Conservation (phyloP, 2,329 filamentous ascomycete species). For the Fusarium chaquense region DNA sequence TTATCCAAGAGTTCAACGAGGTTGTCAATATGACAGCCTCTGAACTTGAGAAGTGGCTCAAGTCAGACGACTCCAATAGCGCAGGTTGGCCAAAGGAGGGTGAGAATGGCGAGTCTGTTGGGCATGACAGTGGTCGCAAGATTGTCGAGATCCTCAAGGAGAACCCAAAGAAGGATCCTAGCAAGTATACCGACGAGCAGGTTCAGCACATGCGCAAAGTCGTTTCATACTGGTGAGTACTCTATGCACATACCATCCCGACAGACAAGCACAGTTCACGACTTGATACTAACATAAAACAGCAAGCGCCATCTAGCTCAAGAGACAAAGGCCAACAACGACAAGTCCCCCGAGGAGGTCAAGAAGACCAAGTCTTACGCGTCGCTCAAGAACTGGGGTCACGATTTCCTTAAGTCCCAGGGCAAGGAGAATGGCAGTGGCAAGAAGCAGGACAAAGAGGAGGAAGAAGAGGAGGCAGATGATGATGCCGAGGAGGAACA, state of each 20-base stretch:
- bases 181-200: conserved; percentile 67
- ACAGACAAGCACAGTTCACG: too few species aligned
- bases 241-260: too few species aligned
- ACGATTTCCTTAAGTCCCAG: conserved; percentile 62
- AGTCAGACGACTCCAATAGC: conserved; percentile 66
- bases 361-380: conserved; percentile 66
- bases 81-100: conserved; percentile 72
- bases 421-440: conserved; percentile 25
- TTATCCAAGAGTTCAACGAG: conserved; percentile 71
- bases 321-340: conserved; percentile 68
- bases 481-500: conserved; percentile 20
- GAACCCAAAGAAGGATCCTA: conserved; percentile 68
- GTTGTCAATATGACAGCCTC: conserved; percentile 73
- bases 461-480: conserved; percentile 24
- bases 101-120: conserved; percentile 70
- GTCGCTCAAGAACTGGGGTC: conserved; percentile 72
- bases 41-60: conserved; percentile 72
- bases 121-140: conserved; percentile 72
- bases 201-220: conserved; percentile 72
- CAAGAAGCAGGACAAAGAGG: conserved; percentile 23
- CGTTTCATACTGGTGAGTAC: conserved; percentile 67
- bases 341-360: conserved; percentile 61
- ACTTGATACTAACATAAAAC: background rate
- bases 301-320: conserved; percentile 74
- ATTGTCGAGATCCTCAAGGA: conserved; percentile 73